These are phyloP conservation scores for Kitagawia praeruptora DNA, from an alignment of 129 eudicot genomes.

Conservation along the genomic window DNA sequence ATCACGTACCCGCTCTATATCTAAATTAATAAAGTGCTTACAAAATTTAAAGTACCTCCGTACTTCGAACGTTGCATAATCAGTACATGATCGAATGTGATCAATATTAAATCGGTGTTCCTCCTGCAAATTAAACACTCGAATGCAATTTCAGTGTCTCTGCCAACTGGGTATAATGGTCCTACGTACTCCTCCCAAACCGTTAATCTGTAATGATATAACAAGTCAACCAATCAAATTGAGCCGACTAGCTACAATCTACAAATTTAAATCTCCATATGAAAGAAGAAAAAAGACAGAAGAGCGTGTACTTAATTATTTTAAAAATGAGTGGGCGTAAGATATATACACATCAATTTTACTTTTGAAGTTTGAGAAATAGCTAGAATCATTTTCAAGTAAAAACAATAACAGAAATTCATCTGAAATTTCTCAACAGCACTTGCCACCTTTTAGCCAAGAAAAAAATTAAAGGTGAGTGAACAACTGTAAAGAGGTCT, in stretches of 20 bases:
- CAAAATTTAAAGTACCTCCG: too few species aligned
- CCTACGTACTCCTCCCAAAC: neutral
- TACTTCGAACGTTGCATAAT: too few species aligned
- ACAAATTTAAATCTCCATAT: neutral
- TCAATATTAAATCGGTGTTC: neutral
- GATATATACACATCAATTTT: too few species aligned
- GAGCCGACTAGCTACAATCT: neutral
- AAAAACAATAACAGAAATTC: too few species aligned
- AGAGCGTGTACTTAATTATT: neutral
- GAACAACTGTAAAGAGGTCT: neutral
- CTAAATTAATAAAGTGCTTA: too few species aligned
- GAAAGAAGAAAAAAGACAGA: neutral
- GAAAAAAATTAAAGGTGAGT: neutral
- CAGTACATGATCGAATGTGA: too few species aligned
- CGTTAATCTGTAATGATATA: neutral
- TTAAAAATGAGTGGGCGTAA: neutral
- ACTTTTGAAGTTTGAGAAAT: too few species aligned
- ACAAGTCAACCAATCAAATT: conserved; percentile 1
- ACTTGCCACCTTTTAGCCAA: neutral
- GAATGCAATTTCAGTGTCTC: neutral
- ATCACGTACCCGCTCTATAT: too few species aligned
- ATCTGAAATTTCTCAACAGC: neutral
- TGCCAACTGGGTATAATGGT: neutral
- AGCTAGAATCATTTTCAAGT: too few species aligned
- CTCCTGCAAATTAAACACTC: neutral